Evolutionary conservation across 768 basidiomycete species (phyloP).

Genomic region (Jaapia argillacea): DNA sequence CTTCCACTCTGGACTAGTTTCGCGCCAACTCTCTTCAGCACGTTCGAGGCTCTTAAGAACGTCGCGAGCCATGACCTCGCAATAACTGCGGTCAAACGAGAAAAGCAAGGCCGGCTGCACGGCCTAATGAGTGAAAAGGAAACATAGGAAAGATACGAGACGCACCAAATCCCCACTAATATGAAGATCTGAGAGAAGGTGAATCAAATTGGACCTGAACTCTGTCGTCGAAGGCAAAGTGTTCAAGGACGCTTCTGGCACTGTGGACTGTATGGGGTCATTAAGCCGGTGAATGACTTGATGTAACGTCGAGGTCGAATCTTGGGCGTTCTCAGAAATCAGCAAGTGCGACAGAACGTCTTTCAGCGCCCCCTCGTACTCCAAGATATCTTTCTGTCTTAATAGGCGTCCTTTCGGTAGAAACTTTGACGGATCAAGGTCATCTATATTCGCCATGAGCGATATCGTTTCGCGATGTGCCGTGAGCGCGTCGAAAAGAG

Average conservation of each 20-base stretch:
- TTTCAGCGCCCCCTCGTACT: conserved; percentile 49
- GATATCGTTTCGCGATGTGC: conserved; percentile 4
- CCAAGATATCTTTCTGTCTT: conserved; percentile 49
- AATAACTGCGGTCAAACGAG: conserved; percentile 49
- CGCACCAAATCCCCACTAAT: conserved; percentile 42
- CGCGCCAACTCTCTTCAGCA: conserved; percentile 43
- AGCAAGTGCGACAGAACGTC: conserved; percentile 27
- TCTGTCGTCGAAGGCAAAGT: conserved; percentile 17
- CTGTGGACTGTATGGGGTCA: conserved; percentile 22
- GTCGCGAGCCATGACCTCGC: conserved; percentile 39
- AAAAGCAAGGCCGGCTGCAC: conserved; percentile 58
- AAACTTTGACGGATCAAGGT: conserved; percentile 33
- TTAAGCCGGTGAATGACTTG: conserved; percentile 30
- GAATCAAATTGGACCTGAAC: conserved; percentile 36
- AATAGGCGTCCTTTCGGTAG: conserved; percentile 32
- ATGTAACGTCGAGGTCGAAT: conserved; percentile 22
- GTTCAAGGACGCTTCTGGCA: conserved; percentile 19
- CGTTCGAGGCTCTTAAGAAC: conserved; percentile 26
- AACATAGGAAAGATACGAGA: conserved; percentile 1
- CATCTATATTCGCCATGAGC: conserved; percentile 17
- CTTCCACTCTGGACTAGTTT: conserved; percentile 34
- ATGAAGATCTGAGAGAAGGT: conserved; percentile 50
- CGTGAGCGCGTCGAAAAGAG: conserved; percentile 37
- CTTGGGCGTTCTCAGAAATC: conserved; percentile 23
- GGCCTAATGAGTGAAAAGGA: background rate